Evolutionary conservation across 345 rosid genomes (phyloP).

Genomic region (Lenwebbia sp.): DNA sequence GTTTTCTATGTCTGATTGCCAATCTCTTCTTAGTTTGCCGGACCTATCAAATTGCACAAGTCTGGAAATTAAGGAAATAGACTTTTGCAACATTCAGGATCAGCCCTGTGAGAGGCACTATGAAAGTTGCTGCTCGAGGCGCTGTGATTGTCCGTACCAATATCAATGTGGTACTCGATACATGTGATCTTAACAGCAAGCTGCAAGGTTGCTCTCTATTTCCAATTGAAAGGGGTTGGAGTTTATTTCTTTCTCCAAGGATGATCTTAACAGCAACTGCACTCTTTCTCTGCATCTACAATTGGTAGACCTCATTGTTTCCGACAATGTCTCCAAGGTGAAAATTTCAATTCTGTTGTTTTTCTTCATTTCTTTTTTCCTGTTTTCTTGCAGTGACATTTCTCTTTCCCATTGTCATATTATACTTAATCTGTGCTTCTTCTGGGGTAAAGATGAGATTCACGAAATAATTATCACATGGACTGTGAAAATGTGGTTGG

Average conservation of each 20-base stretch:
- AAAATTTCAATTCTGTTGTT: not conserved
- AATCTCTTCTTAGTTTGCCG: too few species aligned
- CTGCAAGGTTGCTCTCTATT: not conserved
- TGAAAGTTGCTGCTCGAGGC: not conserved
- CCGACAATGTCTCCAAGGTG: not conserved
- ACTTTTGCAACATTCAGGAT: too few species aligned
- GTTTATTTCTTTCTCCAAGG: not conserved
- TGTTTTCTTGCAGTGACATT: not conserved
- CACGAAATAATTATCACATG: not conserved
- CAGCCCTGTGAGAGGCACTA: not conserved
- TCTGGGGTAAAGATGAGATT: not conserved
- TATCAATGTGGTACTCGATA: not conserved
- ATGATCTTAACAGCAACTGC: too few species aligned
- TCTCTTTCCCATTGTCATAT: not conserved
- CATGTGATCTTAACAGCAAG: not conserved
- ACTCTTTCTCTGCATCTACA: not conserved
- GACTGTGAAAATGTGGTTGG: not conserved
- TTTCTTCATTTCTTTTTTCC: not conserved
- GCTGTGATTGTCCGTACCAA: accelerated
- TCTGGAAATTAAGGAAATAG: too few species aligned
- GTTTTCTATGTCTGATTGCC: too few species aligned
- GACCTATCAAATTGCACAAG: too few species aligned
- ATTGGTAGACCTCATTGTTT: not conserved
- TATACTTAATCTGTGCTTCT: not conserved
- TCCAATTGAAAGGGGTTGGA: not conserved